These are phyloP conservation scores for Haplographium delicatum DNA, from an alignment of 495 filamentous ascomycete genomes.

Conservation along the genomic window DNA sequence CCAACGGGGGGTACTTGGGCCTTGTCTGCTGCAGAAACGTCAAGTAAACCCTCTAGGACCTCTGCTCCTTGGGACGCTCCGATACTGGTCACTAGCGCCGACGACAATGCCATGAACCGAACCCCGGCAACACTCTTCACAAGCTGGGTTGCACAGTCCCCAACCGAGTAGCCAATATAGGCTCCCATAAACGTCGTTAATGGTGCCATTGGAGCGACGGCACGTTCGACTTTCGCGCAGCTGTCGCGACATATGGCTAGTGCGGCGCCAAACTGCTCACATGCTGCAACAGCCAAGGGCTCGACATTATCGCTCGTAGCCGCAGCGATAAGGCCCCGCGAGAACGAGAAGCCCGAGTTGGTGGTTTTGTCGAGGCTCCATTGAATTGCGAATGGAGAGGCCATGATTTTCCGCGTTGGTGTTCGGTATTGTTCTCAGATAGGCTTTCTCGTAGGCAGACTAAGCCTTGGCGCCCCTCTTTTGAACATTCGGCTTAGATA, in stretches of 20 bases:
- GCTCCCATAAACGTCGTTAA: conserved; percentile 8
- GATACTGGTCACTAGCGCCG: conserved; percentile 4
- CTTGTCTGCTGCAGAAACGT: not conserved
- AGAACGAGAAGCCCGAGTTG: not conserved
- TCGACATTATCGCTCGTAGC: not conserved
- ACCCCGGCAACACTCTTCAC: conserved; percentile 17
- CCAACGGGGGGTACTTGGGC: not conserved
- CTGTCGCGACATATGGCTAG: not conserved
- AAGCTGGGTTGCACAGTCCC: conserved; percentile 21
- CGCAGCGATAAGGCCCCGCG: not conserved
- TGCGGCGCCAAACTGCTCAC: not conserved
- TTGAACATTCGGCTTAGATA: too few relatives aligned
- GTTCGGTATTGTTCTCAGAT: too few relatives aligned
- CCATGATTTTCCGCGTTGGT: too few relatives aligned
- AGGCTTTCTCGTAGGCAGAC: too few relatives aligned
- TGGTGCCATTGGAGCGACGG: not conserved
- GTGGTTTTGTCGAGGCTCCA: not conserved
- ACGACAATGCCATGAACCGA: conserved; percentile 21
- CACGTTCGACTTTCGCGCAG: not conserved
- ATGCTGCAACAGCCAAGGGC: not conserved
- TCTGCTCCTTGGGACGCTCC: conserved; percentile 1
- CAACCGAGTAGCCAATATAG: conserved; percentile 12
- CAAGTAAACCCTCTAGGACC: not conserved
- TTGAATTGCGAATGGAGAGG: too few relatives aligned
- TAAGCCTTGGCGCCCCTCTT: too few relatives aligned